A percentile compares a stretch with the other conserved stretches of the same genome.
phyloP scores from a whole-genome alignment of 306 rosid species.

The Chamaecrista fasciculata region DNA sequence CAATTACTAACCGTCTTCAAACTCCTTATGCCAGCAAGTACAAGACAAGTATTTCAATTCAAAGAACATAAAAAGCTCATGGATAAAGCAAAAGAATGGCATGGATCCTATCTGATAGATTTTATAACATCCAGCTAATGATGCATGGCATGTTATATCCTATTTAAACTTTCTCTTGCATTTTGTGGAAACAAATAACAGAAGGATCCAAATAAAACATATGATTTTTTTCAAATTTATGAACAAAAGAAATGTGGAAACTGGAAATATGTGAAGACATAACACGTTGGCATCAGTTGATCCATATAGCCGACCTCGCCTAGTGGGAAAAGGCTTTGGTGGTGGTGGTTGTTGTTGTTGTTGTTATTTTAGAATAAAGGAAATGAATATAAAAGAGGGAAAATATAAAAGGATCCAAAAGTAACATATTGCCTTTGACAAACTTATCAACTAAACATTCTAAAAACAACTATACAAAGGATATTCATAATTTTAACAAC shows the following conservation, averaged over 20 bases:
- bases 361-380: no score
- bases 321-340: no score
- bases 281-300: no score
- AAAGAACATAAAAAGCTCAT: slow-evolving; percentile 8
- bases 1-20: neutral
- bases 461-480: slow-evolving; percentile 24
- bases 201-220: slow-evolving; percentile 14
- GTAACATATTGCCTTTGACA: slow-evolving; percentile 13
- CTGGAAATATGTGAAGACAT: no score
- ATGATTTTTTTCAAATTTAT: neutral
- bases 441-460: slow-evolving; percentile 12
- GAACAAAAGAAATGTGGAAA: slow-evolving; percentile 14
- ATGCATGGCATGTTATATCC: slow-evolving; percentile 13
- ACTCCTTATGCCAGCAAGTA: slow-evolving; percentile 14
- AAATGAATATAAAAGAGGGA: neutral
- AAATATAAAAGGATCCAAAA: slow-evolving; percentile 8
- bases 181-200: slow-evolving; percentile 1
- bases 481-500: slow-evolving; percentile 18
- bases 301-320: no score
- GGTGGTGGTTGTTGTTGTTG: no score
- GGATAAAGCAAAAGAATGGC: slow-evolving; percentile 22
- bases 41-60: slow-evolving; percentile 8
- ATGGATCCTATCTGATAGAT: neutral
- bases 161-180: slow-evolving; percentile 1
- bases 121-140: slow-evolving; percentile 3